Percentiles rank a stretch among this genome's conserved stretches.
phyloP scores from a whole-genome alignment of 2,329 filamentous ascomycete species.

The Sporothrix brasiliensis region DNA sequence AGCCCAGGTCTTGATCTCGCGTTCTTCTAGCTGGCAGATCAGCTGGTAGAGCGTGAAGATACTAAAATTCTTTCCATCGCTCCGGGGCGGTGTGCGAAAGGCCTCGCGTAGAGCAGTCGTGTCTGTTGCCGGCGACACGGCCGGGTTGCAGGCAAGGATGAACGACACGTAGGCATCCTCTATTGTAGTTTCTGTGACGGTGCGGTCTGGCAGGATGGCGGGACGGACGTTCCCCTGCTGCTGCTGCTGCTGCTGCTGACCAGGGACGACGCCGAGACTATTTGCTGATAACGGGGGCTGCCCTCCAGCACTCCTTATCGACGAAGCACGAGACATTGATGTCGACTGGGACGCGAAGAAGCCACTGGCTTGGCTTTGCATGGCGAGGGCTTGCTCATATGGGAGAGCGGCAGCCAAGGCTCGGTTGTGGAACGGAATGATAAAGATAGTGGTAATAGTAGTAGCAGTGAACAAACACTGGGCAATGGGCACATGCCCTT shows the following conservation, averaged over 20 bases:
- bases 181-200: constrained; percentile 70
- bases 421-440: neutral
- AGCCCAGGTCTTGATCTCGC: constrained; percentile 91
- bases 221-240: neutral
- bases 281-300: constrained; percentile 1
- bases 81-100: constrained; percentile 80
- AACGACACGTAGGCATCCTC: constrained; percentile 83
- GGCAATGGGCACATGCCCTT: neutral
- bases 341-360: constrained; percentile 23
- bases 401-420: constrained; percentile 11
- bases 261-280: neutral
- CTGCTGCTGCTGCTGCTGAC: neutral
- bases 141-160: constrained; percentile 88
- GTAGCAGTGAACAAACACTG: neutral
- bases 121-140: constrained; percentile 69
- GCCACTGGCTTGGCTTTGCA: constrained; percentile 29
- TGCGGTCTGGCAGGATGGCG: constrained; percentile 61
- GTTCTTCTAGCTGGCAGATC: constrained; percentile 74
- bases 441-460: too few relatives aligned
- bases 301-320: constrained; percentile 4
- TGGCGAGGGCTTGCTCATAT: constrained; percentile 18
- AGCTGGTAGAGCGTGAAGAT: constrained; percentile 76
- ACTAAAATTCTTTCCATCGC: constrained; percentile 83
- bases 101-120: constrained; percentile 71
- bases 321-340: neutral